phyloP scores from a whole-genome alignment of 305 asterid genomes.

The Lippia alba region DNA sequence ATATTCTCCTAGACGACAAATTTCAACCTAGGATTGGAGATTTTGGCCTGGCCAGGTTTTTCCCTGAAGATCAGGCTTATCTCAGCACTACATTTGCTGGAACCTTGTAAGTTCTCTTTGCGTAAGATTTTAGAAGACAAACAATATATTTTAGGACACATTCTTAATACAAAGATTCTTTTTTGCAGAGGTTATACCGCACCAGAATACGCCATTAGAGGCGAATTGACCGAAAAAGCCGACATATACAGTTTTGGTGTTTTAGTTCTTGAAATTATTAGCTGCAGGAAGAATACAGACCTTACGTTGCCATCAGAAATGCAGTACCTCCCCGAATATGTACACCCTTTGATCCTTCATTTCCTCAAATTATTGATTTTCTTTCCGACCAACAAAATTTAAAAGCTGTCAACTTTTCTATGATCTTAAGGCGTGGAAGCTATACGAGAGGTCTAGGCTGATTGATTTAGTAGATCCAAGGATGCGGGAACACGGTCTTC shows the following conservation, averaged over 20 bases:
- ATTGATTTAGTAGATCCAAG: constrained; percentile 63
- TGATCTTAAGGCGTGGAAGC: constrained; percentile 69
- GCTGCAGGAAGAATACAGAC: constrained; percentile 72
- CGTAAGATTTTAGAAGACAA: background rate
- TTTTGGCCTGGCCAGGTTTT: constrained; percentile 82
- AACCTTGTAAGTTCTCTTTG: constrained; percentile 63
- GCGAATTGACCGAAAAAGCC: constrained; percentile 80
- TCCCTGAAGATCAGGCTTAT: constrained; percentile 87
- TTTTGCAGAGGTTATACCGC: constrained; percentile 76
- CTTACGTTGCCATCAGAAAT: constrained; percentile 69
- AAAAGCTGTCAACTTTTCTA: constrained; percentile 23
- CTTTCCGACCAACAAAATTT: background rate
- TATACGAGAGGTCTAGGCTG: constrained; percentile 62
- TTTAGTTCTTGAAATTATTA: constrained; percentile 68
- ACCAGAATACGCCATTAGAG: constrained; percentile 79
- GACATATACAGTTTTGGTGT: constrained; percentile 88
- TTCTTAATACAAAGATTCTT: background rate
- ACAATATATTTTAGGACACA: constrained; percentile 16
- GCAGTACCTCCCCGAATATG: constrained; percentile 87
- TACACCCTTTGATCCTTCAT: constrained; percentile 29
- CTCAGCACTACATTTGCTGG: constrained; percentile 90
- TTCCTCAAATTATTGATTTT: constrained; percentile 7
- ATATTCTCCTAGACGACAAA: constrained; percentile 77
- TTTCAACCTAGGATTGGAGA: constrained; percentile 81
- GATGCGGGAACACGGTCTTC: constrained; percentile 45